phyloP scores from a whole-genome alignment of 768 basidiomycete species.

The Tulasnella sp. region DNA sequence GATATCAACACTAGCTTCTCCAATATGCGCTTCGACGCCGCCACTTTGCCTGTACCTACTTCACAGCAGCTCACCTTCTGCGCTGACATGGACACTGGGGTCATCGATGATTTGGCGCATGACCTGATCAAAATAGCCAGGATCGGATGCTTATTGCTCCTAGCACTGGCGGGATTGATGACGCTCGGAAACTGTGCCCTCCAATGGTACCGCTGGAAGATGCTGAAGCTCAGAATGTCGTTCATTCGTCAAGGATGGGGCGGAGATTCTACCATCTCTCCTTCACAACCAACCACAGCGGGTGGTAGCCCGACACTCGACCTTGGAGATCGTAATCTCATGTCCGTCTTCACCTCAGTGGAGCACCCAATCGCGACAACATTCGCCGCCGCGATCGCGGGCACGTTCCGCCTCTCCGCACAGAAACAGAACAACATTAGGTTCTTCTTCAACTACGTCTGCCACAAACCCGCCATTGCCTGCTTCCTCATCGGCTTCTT shows the following conservation, averaged over 20 bases:
- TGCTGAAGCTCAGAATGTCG: slow-evolving; percentile 52
- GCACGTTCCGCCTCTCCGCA: slow-evolving; percentile 44
- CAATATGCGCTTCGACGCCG: slow-evolving; percentile 59
- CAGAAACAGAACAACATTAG: slow-evolving; percentile 57
- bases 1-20: slow-evolving; percentile 83
- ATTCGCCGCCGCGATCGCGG: slow-evolving; percentile 45
- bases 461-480: slow-evolving; percentile 81
- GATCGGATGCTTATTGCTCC: slow-evolving; percentile 66
- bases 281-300: slow-evolving; percentile 30
- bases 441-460: slow-evolving; percentile 88
- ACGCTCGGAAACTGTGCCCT: slow-evolving; percentile 62
- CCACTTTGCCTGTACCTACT: slow-evolving; percentile 65
- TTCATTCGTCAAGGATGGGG: slow-evolving; percentile 62
- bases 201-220: slow-evolving; percentile 85
- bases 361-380: slow-evolving; percentile 65
- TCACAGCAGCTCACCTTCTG: slow-evolving; percentile 67
- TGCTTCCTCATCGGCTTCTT: slow-evolving; percentile 90
- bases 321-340: slow-evolving; percentile 64
- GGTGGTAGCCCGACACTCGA: slow-evolving; percentile 30
- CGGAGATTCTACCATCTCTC: slow-evolving; percentile 49
- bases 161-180: slow-evolving; percentile 60
- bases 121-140: slow-evolving; percentile 72
- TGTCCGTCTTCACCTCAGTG: slow-evolving; percentile 58
- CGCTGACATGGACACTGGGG: slow-evolving; percentile 61
- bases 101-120: slow-evolving; percentile 74